phyloP scores from a whole-genome alignment of 768 basidiomycete genomes.

The Baorangia bicolor region DNA sequence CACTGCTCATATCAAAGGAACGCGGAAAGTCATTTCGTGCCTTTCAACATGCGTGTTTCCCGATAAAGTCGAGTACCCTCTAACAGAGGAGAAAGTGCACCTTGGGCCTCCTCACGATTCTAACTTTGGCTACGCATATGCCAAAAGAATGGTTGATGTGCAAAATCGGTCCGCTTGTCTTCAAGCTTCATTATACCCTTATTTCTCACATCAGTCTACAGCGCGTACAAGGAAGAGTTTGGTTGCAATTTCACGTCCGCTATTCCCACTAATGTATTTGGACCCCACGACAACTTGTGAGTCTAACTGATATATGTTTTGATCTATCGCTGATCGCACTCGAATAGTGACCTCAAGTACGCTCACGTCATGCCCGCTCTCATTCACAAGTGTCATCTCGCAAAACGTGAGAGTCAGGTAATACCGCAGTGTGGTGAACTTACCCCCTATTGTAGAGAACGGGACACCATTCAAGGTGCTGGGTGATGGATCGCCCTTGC shows the following conservation, averaged over 20 bases:
- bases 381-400: constrained; percentile 90
- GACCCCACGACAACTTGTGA: constrained; percentile 91
- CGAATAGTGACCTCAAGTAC: constrained; percentile 73
- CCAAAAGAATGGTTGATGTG: constrained; percentile 93
- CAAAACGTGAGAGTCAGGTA: constrained; percentile 61
- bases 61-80: constrained; percentile 90
- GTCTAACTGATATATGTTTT: constrained; percentile 14
- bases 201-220: constrained; percentile 28
- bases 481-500: constrained; percentile 87
- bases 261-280: constrained; percentile 98
- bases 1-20: constrained; percentile 60
- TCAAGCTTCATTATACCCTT: too few species aligned
- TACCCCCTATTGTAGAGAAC: constrained; percentile 51
- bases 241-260: constrained; percentile 95
- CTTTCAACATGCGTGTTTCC: constrained; percentile 98
- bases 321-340: constrained; percentile 4
- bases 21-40: constrained; percentile 86
- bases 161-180: constrained; percentile 75
- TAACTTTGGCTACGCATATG: constrained; percentile 97
- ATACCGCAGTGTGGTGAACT: background rate
- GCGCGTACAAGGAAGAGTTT: constrained; percentile 95
- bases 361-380: constrained; percentile 95
- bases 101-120: constrained; percentile 88
- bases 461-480: constrained; percentile 82
- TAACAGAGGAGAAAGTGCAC: constrained; percentile 93